Evolutionary conservation across 1,139 yeast species (phyloP), one percentile per base, ranked within the genome.

Genomic region (Yamadazyma conglobata): DNA sequence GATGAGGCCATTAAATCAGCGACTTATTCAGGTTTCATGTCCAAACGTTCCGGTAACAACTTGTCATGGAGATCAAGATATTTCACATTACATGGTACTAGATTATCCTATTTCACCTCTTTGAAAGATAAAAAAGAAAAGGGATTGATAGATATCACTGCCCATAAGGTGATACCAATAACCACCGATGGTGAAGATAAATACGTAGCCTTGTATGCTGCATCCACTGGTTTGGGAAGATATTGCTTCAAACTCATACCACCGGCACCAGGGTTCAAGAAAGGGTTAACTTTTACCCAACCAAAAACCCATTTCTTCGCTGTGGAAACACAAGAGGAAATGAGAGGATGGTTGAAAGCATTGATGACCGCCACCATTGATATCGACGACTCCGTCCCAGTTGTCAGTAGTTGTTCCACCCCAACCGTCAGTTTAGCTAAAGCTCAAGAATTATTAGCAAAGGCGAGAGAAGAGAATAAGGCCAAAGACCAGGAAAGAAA

Each of bases 281-380:
- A 89, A 58, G 97, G 97, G 1, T 74, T 91, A 35, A 89, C 96
- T 0, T 93, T 93, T 54, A 93, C 99, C 0, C 96, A 89, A 45
- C 98, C 96, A 19, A 86, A 88, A 45, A 85, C 89, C 3, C 98
- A 91, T 50, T 91, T 82, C 56, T 93, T 91, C 69, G 96, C 97
- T 0, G 96, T 89, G 21, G 97, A 91, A 35, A 73, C 87, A 1
- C 77, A 72, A 36, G 95, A 87, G 30, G 97, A 89, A 40, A 84
- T 91, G 95, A 72, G 96, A 50, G 77, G 75, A 2, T 91, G 99
- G 99, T 79, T 89, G 76, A 85, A 89, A 35, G 95, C 96, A 0
- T 64, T 91, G 40, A 86, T 89, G 78, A 87, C 91, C 38, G 95
- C 97, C 0, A 91, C 98, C 0, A 93, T 91, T 47, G 99, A 91